Conservation (phyloP, 805 yeast species). For the Komagataella populi region DNA sequence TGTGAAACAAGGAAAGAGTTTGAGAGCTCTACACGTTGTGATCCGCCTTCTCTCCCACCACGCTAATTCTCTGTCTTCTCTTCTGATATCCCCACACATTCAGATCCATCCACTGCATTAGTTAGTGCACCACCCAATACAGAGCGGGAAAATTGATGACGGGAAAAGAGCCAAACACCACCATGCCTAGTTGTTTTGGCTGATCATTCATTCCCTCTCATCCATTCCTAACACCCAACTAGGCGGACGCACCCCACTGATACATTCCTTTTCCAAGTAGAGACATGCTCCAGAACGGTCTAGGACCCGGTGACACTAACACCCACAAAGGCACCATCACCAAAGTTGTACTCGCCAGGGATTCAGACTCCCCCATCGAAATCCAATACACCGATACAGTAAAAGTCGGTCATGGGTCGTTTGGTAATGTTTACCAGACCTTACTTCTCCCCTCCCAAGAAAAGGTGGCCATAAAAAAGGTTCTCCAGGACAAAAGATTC, state of each 20-base stretch:
- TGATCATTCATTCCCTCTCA: neutral
- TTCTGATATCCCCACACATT: neutral
- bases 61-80: neutral
- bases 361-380: slow-evolving; percentile 10
- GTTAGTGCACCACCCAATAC: neutral
- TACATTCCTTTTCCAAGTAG: neutral
- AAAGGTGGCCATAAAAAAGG: slow-evolving; percentile 87
- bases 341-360: neutral
- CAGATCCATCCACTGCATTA: neutral
- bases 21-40: too few species aligned
- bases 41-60: neutral
- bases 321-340: neutral
- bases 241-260: neutral
- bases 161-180: neutral
- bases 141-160: neutral
- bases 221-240: neutral
- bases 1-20: neutral
- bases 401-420: slow-evolving; percentile 98
- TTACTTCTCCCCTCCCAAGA: slow-evolving; percentile 60
- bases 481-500: slow-evolving; percentile 90
- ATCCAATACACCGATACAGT: slow-evolving; percentile 71
- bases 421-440: slow-evolving; percentile 94
- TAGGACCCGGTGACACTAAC: neutral
- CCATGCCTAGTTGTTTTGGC: neutral
- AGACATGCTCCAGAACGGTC: neutral